These are phyloP conservation scores for Eudorina sp. DNA, from an alignment of 139 green algal genomes.

Conservation along the genomic window DNA sequence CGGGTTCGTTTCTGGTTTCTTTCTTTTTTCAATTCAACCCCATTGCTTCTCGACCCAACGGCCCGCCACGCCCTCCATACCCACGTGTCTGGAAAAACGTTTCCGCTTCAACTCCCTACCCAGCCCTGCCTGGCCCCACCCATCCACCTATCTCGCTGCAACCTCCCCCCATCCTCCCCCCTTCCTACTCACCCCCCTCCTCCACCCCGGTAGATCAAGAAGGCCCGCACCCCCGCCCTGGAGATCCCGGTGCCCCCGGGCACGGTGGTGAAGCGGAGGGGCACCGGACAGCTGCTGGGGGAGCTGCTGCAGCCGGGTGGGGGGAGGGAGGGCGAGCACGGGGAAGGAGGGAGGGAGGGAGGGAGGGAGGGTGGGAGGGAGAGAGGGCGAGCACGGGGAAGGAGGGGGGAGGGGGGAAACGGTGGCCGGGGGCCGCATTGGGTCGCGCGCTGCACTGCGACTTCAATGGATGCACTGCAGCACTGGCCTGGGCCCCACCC, in stretches of 20 bases:
- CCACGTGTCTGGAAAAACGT: too few relatives aligned
- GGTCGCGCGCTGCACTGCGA: too few relatives aligned
- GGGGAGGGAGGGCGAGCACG: not conserved
- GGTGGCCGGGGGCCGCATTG: not conserved
- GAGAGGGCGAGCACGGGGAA: not conserved
- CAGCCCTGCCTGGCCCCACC: too few relatives aligned
- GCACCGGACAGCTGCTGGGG: constrained; percentile 70
- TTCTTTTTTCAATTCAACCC: too few relatives aligned
- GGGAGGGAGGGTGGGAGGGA: not conserved
- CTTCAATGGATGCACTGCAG: too few relatives aligned
- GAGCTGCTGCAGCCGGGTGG: constrained; percentile 76
- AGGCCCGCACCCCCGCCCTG: constrained; percentile 62
- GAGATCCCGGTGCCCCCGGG: constrained; percentile 77
- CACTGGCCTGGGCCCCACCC: too few relatives aligned
- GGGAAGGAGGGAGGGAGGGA: not conserved
- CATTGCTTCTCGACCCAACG: too few relatives aligned
- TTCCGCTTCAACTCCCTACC: too few relatives aligned
- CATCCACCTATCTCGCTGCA: too few relatives aligned
- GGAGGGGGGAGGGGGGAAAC: not conserved
- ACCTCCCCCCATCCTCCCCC: not conserved
- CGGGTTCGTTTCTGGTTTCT: too few relatives aligned
- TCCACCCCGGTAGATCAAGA: constrained; percentile 46
- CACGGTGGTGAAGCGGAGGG: constrained; percentile 82
- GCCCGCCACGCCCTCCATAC: too few relatives aligned
- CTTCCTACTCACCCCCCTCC: not conserved